A percentile compares a stretch with the other conserved stretches of the same genome.
Conservation (phyloP, 768 basidiomycete species). For the Chalciporus sphaerocephalus region DNA sequence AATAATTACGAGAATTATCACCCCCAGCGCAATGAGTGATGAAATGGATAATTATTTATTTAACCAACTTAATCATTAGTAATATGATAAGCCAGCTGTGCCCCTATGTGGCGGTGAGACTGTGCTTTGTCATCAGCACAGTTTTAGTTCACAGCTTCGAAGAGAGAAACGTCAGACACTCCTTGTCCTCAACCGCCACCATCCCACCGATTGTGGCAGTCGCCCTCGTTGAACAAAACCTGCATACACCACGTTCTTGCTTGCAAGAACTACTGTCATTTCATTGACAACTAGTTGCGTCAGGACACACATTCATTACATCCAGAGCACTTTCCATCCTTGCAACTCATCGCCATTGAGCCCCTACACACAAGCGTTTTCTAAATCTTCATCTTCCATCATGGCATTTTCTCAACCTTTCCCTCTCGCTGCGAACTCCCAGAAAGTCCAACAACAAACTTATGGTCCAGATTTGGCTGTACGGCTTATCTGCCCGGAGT, state of each 20-base stretch:
- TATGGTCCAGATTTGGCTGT: slow-evolving; percentile 83
- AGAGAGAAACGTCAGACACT: slow-evolving; percentile 1
- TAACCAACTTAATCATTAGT: neutral
- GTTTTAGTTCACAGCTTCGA: slow-evolving; percentile 18
- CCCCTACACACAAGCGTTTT: slow-evolving; percentile 14
- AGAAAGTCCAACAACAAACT: slow-evolving; percentile 51
- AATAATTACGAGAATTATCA: no score
- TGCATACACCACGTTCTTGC: slow-evolving; percentile 11
- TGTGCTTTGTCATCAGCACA: slow-evolving; percentile 23
- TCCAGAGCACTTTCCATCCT: slow-evolving; percentile 10
- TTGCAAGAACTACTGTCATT: slow-evolving; percentile 5
- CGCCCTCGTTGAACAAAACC: slow-evolving; percentile 9
- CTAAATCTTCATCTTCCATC: slow-evolving; percentile 1
- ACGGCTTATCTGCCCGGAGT: slow-evolving; percentile 92
- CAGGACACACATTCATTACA: slow-evolving; percentile 26
- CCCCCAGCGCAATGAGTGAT: no score
- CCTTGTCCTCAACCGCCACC: slow-evolving; percentile 23
- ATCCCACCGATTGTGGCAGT: slow-evolving; percentile 14
- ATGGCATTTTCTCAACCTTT: slow-evolving; percentile 80
- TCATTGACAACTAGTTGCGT: slow-evolving; percentile 18
- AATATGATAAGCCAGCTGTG: neutral
- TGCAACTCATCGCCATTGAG: slow-evolving; percentile 19
- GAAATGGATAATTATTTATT: neutral
- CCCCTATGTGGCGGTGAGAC: slow-evolving; percentile 8
- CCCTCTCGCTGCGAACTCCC: slow-evolving; percentile 56